Evolutionary conservation across 805 yeast species (phyloP), one percentile per base, ranked within the genome.

Genomic region (Myxozyma udenii): DNA sequence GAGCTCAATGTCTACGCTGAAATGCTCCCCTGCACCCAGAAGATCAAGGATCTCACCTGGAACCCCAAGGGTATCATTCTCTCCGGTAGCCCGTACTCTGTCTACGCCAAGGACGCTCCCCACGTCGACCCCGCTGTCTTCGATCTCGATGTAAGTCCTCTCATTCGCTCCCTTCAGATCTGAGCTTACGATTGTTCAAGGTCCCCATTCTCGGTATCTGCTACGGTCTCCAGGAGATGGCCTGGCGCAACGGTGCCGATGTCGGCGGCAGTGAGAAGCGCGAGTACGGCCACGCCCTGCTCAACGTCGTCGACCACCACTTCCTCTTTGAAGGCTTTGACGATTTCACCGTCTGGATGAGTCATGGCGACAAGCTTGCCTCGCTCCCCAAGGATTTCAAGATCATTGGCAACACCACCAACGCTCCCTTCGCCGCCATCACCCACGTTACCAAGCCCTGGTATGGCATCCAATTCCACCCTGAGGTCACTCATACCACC

Each of bases 11-110:
- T 93, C 62, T 93, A 93, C 72, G 98, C 98, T 62, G 98, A 93
- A 75, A 93, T 93, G 98, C 80, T 93, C 60, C 98, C 98, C 62
- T 93, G 98, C 75, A 93, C 98, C 48, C 98, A 95, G 74, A 93
- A 93, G 77, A 91, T 93, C 68, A 69, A 84, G 49, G 97, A 91
- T 62, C 79, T 93, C 64, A 72, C 83, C 54, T 93, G 96, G 95
- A 90, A 81, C 69, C 98, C 98, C 62, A 87, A 84, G 70, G 98
- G 98, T 74, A 84, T 93, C 53, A 93, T 93, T 66, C 76, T 93
- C 58, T 89, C 97, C 42, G 98, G 98, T 59, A 93, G 96, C 61
- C 98, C 98, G 48, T 93, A 87, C 83, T 89, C 98, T 11, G 98
- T 93, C 45, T 93, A 91, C 68, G 96, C 85, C 53, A 84, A 81